Evolutionary conservation across 352 stramenopile genomes (phyloP).

Genomic region (Globisporangium echinulatum): DNA sequence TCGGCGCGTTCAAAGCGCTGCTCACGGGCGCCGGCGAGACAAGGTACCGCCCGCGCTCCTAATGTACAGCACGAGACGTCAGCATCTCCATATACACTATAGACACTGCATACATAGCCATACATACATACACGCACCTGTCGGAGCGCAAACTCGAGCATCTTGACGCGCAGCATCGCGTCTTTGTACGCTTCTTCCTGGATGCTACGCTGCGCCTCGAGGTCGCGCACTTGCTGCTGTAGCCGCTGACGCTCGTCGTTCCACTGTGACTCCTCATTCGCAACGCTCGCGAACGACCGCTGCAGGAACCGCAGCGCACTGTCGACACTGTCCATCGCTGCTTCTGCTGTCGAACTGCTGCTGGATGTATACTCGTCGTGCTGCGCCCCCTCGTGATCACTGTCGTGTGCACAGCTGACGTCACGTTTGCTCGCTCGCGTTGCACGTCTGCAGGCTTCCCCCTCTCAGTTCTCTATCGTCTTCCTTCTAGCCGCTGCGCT

Average conservation of each 20-base stretch:
- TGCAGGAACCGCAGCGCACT: constrained; percentile 79
- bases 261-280: constrained; percentile 69
- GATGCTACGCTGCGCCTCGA: constrained; percentile 62
- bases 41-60: constrained; percentile 73
- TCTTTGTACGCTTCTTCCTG: constrained; percentile 86
- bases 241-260: constrained; percentile 51
- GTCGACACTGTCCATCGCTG: constrained; percentile 81
- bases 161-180: constrained; percentile 79
- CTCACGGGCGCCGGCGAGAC: constrained; percentile 68
- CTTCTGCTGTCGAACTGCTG: not conserved
- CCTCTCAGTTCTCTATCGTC: too few relatives aligned
- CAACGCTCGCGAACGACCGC: constrained; percentile 78
- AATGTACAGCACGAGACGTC: not conserved
- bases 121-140: constrained; percentile 24
- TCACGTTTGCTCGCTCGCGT: too few relatives aligned
- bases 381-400: too few relatives aligned
- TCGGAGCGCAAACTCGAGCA: constrained; percentile 83
- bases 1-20: constrained; percentile 21
- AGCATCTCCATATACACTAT: not conserved
- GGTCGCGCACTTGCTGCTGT: constrained; percentile 55
- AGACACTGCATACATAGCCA: too few relatives aligned
- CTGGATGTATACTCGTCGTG: too few relatives aligned
- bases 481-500: too few relatives aligned
- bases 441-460: too few relatives aligned
- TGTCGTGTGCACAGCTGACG: too few relatives aligned